Conservation (phyloP, 2,329 filamentous ascomycete species). For the Neonectria magnoliae region DNA sequence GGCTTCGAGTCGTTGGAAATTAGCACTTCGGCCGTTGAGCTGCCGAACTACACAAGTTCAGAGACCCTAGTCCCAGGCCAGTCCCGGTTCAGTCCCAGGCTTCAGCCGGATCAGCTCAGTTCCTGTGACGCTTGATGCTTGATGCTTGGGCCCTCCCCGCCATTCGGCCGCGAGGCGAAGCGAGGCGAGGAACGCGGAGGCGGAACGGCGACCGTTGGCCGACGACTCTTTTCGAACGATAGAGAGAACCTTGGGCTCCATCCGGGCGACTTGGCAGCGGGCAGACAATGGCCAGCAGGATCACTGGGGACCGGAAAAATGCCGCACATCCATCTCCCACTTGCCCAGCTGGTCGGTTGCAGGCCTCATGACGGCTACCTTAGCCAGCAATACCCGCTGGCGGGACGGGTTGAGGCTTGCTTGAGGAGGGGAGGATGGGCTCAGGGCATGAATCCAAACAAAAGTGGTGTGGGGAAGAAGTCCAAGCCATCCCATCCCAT, state of each 20-base stretch:
- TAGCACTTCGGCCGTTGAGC: conserved; percentile 12
- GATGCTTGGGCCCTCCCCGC: conserved; percentile 2
- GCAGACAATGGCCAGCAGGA: neutral
- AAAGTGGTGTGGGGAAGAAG: conserved; percentile 12
- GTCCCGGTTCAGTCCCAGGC: neutral
- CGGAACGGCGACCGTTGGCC: conserved; percentile 9
- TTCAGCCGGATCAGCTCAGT: conserved; percentile 23
- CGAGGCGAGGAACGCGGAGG: conserved; percentile 3
- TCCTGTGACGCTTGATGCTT: neutral
- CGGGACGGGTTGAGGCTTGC: conserved; percentile 8
- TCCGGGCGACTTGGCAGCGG: neutral
- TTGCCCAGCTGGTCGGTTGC: neutral
- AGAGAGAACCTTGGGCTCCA: conserved; percentile 1
- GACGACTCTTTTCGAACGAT: neutral
- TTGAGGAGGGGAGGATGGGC: neutral
- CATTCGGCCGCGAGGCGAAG: conserved; percentile 10
- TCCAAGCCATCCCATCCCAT: no score
- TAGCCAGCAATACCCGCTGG: conserved; percentile 1
- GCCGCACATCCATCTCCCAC: conserved; percentile 9
- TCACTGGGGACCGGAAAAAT: conserved; percentile 13
- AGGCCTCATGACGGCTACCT: conserved; percentile 8
- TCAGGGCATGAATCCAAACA: neutral
- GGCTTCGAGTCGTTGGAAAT: conserved; percentile 11
- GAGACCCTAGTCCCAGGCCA: neutral
- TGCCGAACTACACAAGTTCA: conserved; percentile 8